phyloP scores from a whole-genome alignment of 1,284 basidiomycete species.

The Pseudozyma flocculosa region DNA sequence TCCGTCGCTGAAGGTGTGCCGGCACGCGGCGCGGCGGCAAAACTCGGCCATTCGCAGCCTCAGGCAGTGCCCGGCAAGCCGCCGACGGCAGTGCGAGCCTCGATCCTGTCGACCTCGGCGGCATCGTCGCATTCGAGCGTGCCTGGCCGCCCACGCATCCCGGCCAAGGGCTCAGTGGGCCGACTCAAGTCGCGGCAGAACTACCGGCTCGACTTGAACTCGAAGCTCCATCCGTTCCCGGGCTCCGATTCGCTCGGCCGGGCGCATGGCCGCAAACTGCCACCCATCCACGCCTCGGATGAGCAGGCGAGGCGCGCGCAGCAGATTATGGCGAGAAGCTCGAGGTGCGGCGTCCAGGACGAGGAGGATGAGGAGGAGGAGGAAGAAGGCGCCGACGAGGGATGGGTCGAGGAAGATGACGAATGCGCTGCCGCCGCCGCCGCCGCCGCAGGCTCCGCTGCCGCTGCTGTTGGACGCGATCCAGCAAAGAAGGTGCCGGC shows the following conservation, averaged over 20 bases:
- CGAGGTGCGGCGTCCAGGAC: background rate
- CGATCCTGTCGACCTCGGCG: too few species aligned
- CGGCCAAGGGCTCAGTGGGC: constrained; percentile 9
- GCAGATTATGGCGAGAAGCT: background rate
- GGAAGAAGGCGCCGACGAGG: background rate
- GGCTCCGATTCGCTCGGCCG: background rate
- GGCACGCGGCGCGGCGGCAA: too few species aligned
- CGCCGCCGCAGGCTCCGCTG: too few species aligned
- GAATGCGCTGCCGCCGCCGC: background rate
- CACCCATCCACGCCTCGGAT: background rate
- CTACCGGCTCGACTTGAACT: constrained; percentile 24
- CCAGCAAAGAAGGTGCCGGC: too few species aligned
- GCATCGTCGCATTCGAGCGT: background rate
- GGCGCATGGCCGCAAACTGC: background rate
- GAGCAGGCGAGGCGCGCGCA: background rate
- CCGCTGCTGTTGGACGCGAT: too few species aligned
- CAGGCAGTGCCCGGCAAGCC: background rate
- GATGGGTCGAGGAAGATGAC: background rate
- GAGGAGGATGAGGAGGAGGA: background rate
- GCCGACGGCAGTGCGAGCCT: background rate
- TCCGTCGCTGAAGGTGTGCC: background rate
- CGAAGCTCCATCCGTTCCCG: constrained; percentile 29
- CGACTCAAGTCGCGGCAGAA: constrained; percentile 13
- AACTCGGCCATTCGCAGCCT: too few species aligned
- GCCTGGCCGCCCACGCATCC: constrained; percentile 4